Evolutionary conservation across 805 yeast genomes (phyloP), one percentile per base, ranked within the genome.

Genomic region (Ogataea chonburiensis): DNA sequence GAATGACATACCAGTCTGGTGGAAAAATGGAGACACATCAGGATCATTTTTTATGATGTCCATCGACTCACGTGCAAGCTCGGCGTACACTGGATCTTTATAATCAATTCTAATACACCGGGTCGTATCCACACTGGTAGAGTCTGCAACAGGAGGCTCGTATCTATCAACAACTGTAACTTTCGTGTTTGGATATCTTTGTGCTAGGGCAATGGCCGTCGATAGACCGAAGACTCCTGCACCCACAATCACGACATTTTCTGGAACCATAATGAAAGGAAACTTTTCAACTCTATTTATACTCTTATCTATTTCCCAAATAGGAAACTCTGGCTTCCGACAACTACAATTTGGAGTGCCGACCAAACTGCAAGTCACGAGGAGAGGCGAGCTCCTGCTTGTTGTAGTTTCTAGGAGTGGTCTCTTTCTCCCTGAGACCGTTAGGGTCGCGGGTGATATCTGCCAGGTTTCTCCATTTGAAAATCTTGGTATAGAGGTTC

Each of bases 181-280:
- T 5, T 31, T 33, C 5, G 38, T 24, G 2, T 32, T 17, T 5
- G 56, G 56, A 24, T 43, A 41, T 24, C 56, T 34, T 24, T 46
- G 24, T 1, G 48, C 58, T 11, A 53, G 18, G 2, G 56, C 47
- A 20, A 53, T 46, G 3, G 75, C 73, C 0, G 71, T 58, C 7
- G 77, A 68, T 16, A 73, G 53, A 4, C 79, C 79, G 45, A 70
- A 71, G 7, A 69, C 68, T 17, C 79, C 79, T 3, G 73, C 67
- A 15, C 79, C 79, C 9, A 70, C 61, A 29, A 73, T 63, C 18
- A 64, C 32, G 3, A 51, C 32, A 6, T 35, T 15, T 9, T 30
- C 26, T 6, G 49, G 49, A 19, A 28, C 44, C 49, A 45, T 45
- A 7, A n/a, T 5, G 31, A n/a, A n/a, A n/a, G n/a, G n/a, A n/a